A percentile compares a stretch with the other conserved stretches of the same genome.
phyloP scores from a whole-genome alignment of 2,329 filamentous ascomycete species.

The Seiridium unicorne region DNA sequence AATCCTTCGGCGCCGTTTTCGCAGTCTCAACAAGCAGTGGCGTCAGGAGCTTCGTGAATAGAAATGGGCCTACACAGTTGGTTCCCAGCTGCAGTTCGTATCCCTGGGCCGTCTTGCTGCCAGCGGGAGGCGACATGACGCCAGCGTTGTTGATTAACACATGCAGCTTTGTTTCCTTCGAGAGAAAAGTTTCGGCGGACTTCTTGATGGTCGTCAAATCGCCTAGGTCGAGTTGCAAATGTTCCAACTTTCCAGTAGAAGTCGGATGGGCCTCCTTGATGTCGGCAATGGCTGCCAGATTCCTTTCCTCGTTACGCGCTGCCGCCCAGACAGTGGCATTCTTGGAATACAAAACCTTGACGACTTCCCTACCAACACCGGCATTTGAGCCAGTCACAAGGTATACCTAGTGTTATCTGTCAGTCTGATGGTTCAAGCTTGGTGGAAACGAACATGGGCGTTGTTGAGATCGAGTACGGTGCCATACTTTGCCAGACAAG shows the following conservation, averaged over 20 bases:
- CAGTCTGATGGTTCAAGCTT: background rate
- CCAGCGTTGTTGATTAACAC: conserved; percentile 16
- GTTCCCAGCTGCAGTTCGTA: conserved; percentile 6
- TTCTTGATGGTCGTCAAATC: conserved; percentile 17
- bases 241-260: background rate
- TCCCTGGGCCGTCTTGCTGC: conserved; percentile 2
- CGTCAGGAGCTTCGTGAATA: conserved; percentile 5
- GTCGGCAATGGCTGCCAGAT: background rate
- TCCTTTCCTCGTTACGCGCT: conserved; percentile 3
- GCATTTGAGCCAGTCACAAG: background rate
- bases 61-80: conserved; percentile 5
- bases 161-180: conserved; percentile 11
- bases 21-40: background rate
- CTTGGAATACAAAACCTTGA: conserved; percentile 6
- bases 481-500: background rate
- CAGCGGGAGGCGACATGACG: background rate
- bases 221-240: conserved; percentile 19
- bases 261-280: background rate
- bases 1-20: background rate
- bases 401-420: background rate
- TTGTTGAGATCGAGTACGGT: background rate
- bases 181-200: conserved; percentile 10
- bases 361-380: conserved; percentile 5
- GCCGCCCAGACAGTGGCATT: conserved; percentile 3
- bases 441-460: background rate